These are phyloP conservation scores for Wickerhamia fluorescens DNA, from an alignment of 805 yeast species.

Conservation along the genomic window DNA sequence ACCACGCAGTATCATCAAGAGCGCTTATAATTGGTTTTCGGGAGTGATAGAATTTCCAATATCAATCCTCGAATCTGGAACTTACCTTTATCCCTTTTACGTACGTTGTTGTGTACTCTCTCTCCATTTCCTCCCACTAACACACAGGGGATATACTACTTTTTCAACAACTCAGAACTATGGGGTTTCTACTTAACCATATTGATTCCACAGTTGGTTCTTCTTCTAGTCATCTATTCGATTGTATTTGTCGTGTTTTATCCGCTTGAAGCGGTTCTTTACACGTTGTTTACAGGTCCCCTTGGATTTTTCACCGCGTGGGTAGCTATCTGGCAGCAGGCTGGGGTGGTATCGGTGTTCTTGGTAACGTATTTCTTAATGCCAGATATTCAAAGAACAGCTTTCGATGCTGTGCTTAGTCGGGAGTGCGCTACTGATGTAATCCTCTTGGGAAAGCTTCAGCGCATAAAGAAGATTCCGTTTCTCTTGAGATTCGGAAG, in stretches of 20 bases:
- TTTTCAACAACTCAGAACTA: conserved; percentile 30
- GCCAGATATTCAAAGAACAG: conserved; percentile 39
- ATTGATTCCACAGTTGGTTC: conserved; percentile 37
- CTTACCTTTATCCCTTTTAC: conserved; percentile 16
- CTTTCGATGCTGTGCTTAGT: conserved; percentile 43
- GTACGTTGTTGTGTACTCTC: conserved; percentile 10
- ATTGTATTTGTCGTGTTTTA: conserved; percentile 32
- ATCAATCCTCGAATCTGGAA: conserved; percentile 11
- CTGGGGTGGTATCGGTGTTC: conserved; percentile 35
- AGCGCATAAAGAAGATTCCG: conserved; percentile 24
- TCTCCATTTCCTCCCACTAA: conserved; percentile 4
- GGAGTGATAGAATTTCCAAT: too few species aligned
- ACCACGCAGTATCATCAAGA: too few species aligned
- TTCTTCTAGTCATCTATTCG: conserved; percentile 30
- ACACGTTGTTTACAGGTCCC: conserved; percentile 43
- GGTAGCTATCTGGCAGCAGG: conserved; percentile 36
- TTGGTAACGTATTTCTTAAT: conserved; percentile 36
- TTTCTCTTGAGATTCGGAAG: conserved; percentile 21
- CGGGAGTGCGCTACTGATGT: conserved; percentile 40
- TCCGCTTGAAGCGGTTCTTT: conserved; percentile 38
- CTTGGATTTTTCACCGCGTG: conserved; percentile 41
- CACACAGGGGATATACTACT: conserved; percentile 35
- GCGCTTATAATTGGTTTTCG: too few species aligned
- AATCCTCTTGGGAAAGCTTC: conserved; percentile 32
- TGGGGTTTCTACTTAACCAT: conserved; percentile 43